Conservation (phyloP, 345 rosid species). For the Eucalyptus shirleyi region DNA sequence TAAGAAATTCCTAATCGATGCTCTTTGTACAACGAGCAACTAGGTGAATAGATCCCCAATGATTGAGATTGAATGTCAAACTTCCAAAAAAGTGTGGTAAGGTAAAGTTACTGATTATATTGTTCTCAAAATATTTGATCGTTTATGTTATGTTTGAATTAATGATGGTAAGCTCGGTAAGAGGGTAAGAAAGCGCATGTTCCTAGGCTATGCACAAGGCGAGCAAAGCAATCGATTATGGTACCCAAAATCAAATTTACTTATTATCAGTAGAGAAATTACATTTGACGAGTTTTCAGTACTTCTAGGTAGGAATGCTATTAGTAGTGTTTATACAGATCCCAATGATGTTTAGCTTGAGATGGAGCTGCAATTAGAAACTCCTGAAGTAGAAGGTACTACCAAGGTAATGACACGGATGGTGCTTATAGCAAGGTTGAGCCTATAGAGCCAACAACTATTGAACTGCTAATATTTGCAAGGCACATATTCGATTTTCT, state of each 20-base stretch:
- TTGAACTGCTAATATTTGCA: too few species aligned
- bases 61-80: neutral
- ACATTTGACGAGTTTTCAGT: neutral
- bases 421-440: neutral
- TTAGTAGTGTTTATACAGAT: too few species aligned
- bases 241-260: neutral
- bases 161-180: neutral
- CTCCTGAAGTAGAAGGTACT: neutral
- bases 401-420: too few species aligned
- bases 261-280: neutral
- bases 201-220: neutral
- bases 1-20: neutral
- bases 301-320: neutral
- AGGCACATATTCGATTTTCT: too few species aligned
- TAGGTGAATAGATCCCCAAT: neutral
- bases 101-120: neutral
- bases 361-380: neutral
- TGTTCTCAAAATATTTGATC: too few species aligned
- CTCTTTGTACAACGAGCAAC: neutral
- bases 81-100: neutral
- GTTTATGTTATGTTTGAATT: too few species aligned
- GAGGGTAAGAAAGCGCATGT: neutral
- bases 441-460: neutral
- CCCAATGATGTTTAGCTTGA: neutral
- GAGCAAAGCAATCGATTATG: neutral